Conservation (phyloP, 2,329 filamentous ascomycete species). For the Xylaria sp. region DNA sequence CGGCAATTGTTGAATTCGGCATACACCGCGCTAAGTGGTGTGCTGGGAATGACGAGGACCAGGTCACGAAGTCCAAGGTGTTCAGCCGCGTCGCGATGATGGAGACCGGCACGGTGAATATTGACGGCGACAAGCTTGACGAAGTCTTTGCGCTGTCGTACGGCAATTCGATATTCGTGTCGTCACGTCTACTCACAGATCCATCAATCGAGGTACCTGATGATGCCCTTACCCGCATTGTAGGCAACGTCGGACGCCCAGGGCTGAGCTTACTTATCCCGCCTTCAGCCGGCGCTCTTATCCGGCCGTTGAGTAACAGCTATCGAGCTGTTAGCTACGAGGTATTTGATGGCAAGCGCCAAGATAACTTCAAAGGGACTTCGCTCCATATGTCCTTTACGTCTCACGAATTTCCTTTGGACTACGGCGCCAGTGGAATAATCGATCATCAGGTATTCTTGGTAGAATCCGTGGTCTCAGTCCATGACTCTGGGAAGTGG, state of each 20-base stretch:
- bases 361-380: conserved; percentile 17
- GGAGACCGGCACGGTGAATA: conserved; percentile 27
- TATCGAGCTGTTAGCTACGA: not conserved
- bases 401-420: conserved; percentile 29
- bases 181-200: conserved; percentile 16
- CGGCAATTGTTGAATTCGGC: not conserved
- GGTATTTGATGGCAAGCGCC: conserved; percentile 8
- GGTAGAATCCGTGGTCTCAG: not conserved
- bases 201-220: not conserved
- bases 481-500: not conserved
- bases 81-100: conserved; percentile 34
- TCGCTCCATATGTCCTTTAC: conserved; percentile 37
- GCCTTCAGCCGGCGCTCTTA: not conserved
- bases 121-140: conserved; percentile 2
- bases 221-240: not conserved
- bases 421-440: conserved; percentile 21
- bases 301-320: not conserved
- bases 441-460: conserved; percentile 27
- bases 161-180: conserved; percentile 29
- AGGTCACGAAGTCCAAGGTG: not conserved
- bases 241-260: conserved; percentile 26
- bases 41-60: conserved; percentile 1
- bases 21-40: not conserved
- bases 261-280: conserved; percentile 26
- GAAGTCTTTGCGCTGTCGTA: conserved; percentile 20